phyloP scores from a whole-genome alignment of 768 basidiomycete genomes.

The Panus rudis region DNA sequence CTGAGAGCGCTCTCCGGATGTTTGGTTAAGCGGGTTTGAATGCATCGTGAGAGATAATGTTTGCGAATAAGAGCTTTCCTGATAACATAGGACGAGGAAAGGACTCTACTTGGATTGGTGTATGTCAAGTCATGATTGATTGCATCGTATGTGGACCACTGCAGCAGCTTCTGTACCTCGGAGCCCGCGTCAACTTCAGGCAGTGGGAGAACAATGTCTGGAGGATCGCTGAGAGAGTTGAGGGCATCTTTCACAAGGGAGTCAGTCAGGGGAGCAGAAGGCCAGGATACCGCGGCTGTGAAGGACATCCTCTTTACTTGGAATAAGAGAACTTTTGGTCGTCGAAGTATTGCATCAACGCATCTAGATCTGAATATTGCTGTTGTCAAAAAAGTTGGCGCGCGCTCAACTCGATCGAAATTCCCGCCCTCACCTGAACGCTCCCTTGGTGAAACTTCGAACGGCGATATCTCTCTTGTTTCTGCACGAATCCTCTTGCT shows the following conservation, averaged over 20 bases:
- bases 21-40: conserved; percentile 70
- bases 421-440: no score
- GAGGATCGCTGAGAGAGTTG: conserved; percentile 23
- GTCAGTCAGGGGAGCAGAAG: conserved; percentile 46
- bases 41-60: conserved; percentile 76
- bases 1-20: conserved; percentile 50
- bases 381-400: no score
- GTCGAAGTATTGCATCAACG: no score
- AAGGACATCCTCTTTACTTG: conserved; percentile 1
- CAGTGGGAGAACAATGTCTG: conserved; percentile 22
- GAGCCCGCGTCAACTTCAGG: conserved; percentile 1
- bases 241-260: conserved; percentile 40
- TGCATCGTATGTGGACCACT: conserved; percentile 87
- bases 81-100: conserved; percentile 82
- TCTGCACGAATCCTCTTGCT: no score
- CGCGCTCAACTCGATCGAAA: no score
- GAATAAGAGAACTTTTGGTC: neutral
- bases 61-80: conserved; percentile 93
- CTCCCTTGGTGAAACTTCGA: no score
- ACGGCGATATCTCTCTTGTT: conserved; percentile 3
- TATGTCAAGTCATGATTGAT: conserved; percentile 73
- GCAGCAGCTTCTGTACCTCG: conserved; percentile 33
- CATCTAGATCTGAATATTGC: no score
- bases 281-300: conserved; percentile 44
- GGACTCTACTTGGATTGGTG: conserved; percentile 36